phyloP scores from a whole-genome alignment of 495 filamentous ascomycete species.

The Lasiosphaeria ovina region DNA sequence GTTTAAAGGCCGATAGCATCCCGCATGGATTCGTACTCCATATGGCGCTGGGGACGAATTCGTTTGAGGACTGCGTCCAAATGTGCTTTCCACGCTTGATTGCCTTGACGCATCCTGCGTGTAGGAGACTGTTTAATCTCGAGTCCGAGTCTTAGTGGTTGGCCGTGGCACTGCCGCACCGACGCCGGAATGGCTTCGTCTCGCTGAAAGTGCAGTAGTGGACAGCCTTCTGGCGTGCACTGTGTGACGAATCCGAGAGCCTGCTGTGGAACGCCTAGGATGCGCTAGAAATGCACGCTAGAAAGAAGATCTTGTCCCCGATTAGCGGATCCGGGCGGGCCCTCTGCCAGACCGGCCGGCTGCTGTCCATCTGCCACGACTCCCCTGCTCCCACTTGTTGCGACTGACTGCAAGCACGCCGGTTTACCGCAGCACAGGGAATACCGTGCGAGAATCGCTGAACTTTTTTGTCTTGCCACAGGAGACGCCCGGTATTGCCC shows the following conservation, averaged over 20 bases:
- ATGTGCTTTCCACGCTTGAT: too few relatives aligned
- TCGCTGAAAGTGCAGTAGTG: conserved; percentile 12
- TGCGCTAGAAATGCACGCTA: conserved; percentile 18
- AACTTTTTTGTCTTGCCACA: neutral
- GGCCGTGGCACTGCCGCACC: conserved; percentile 22
- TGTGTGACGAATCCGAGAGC: conserved; percentile 27
- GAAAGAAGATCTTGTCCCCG: conserved; percentile 18
- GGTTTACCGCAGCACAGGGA: neutral
- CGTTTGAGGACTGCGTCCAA: neutral
- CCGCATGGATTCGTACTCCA: too few relatives aligned
- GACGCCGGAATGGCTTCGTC: conserved; percentile 17
- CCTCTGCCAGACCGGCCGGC: neutral
- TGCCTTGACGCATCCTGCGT: too few relatives aligned
- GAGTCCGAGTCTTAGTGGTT: neutral
- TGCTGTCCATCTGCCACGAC: neutral
- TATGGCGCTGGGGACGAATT: too few relatives aligned
- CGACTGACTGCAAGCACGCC: neutral
- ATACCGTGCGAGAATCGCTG: neutral
- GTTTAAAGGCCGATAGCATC: too few relatives aligned
- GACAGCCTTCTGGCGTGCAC: conserved; percentile 7
- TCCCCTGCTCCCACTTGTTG: neutral
- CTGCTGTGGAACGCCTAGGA: conserved; percentile 24
- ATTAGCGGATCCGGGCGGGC: conserved; percentile 15
- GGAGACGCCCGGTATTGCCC: neutral
- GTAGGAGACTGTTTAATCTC: too few relatives aligned